phyloP scores from a whole-genome alignment of 495 filamentous ascomycete genomes.

The Cladorrhinum samala region DNA sequence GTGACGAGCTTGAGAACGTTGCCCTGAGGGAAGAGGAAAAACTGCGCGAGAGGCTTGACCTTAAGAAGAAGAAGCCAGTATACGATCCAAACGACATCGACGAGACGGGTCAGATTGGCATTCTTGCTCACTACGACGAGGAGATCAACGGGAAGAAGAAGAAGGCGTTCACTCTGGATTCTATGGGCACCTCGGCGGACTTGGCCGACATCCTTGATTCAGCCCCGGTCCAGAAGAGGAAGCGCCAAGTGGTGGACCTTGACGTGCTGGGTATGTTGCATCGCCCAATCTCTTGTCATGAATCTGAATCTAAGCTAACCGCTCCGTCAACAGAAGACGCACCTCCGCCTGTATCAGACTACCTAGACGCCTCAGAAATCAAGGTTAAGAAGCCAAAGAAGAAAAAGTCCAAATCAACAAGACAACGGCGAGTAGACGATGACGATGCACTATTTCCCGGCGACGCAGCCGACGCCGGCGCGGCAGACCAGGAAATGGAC shows the following conservation, averaged over 20 bases:
- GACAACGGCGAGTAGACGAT: slow-evolving; percentile 61
- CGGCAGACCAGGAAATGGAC: slow-evolving; percentile 62
- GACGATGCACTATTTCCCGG: slow-evolving; percentile 66
- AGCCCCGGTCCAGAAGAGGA: slow-evolving; percentile 52
- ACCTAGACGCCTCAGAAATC: slow-evolving; percentile 75
- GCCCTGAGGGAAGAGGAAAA: slow-evolving; percentile 72
- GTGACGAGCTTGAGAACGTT: slow-evolving; percentile 86
- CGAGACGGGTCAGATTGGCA: slow-evolving; percentile 55
- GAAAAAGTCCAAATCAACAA: slow-evolving; percentile 74
- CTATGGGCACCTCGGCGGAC: slow-evolving; percentile 61
- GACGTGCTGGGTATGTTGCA: slow-evolving; percentile 52
- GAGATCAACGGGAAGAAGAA: slow-evolving; percentile 89
- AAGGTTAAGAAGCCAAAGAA: slow-evolving; percentile 93
- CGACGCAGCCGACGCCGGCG: slow-evolving; percentile 30
- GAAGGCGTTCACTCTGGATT: slow-evolving; percentile 82
- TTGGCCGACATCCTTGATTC: slow-evolving; percentile 50
- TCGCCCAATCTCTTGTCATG: background rate
- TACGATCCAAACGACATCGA: slow-evolving; percentile 79
- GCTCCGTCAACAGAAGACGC: slow-evolving; percentile 46
- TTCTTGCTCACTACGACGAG: slow-evolving; percentile 89
- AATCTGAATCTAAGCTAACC: slow-evolving; percentile 16
- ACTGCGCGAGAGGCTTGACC: slow-evolving; percentile 65
- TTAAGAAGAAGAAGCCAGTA: slow-evolving; percentile 86
- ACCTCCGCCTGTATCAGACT: slow-evolving; percentile 64
- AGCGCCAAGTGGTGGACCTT: slow-evolving; percentile 65